Evolutionary conservation across 2,329 filamentous ascomycete genomes (phyloP).

Genomic region (Fusarium pseudocircinatum): DNA sequence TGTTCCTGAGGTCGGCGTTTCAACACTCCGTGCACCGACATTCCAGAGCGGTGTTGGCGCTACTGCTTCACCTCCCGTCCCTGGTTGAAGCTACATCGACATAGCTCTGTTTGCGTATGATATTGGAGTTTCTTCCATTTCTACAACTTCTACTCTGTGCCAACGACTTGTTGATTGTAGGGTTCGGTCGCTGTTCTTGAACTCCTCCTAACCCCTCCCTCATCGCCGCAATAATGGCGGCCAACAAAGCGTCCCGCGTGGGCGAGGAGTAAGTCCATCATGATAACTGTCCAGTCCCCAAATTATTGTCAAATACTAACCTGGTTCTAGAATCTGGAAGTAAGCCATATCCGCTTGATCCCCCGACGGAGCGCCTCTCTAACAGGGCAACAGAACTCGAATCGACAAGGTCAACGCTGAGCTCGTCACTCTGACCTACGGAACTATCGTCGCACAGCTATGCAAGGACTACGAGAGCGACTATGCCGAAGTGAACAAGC

Average conservation of each 20-base stretch:
- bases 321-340: constrained; percentile 85
- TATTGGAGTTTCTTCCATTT: not conserved
- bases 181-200: not conserved
- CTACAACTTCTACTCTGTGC: not conserved
- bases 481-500: constrained; percentile 95
- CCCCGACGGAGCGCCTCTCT: not conserved
- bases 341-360: constrained; percentile 59
- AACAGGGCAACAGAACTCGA: constrained; percentile 71
- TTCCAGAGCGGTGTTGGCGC: constrained; percentile 34
- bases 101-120: constrained; percentile 1
- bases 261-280: constrained; percentile 66
- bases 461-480: constrained; percentile 96
- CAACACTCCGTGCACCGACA: constrained; percentile 39
- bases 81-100: constrained; percentile 11
- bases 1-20: constrained; percentile 45
- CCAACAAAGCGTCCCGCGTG: constrained; percentile 68
- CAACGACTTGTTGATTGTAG: not conserved
- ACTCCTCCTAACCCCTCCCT: not conserved
- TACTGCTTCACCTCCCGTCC: constrained; percentile 19
- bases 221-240: constrained; percentile 57
- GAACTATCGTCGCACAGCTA: constrained; percentile 94
- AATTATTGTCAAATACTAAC: constrained; percentile 34
- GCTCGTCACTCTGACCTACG: constrained; percentile 95
- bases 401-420: constrained; percentile 99
- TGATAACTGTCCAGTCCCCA: constrained; percentile 1